phyloP scores from a whole-genome alignment of 2,329 filamentous ascomycete genomes.

The Epichloe typhina region DNA sequence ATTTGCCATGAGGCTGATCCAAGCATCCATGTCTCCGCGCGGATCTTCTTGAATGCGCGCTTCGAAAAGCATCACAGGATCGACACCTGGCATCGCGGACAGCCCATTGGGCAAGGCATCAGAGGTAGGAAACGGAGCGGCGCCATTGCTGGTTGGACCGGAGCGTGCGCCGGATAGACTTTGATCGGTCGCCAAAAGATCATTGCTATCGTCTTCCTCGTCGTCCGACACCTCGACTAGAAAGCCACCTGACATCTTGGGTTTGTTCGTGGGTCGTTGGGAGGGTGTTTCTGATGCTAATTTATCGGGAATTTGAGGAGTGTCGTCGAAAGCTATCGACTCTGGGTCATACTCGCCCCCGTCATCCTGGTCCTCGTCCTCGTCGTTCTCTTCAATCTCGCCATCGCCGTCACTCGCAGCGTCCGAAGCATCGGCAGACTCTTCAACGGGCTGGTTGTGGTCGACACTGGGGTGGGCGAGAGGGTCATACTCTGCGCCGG shows the following conservation, averaged over 20 bases:
- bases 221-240: slow-evolving; percentile 47
- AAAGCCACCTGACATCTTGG: slow-evolving; percentile 46
- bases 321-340: slow-evolving; percentile 33
- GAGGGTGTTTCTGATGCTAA: slow-evolving; percentile 14
- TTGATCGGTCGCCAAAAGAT: slow-evolving; percentile 5
- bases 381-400: slow-evolving; percentile 36
- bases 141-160: slow-evolving; percentile 9
- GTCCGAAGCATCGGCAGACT: slow-evolving; percentile 32
- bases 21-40: slow-evolving; percentile 82
- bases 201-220: slow-evolving; percentile 29
- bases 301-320: slow-evolving; percentile 23
- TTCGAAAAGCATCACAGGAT: slow-evolving; percentile 70
- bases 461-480: slow-evolving; percentile 37
- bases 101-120: slow-evolving; percentile 19
- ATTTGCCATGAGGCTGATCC: slow-evolving; percentile 77
- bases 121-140: slow-evolving; percentile 10
- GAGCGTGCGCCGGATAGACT: slow-evolving; percentile 8
- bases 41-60: slow-evolving; percentile 86
- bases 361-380: slow-evolving; percentile 38
- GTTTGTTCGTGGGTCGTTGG: slow-evolving; percentile 31
- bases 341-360: slow-evolving; percentile 46
- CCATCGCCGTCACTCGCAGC: slow-evolving; percentile 35
- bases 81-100: slow-evolving; percentile 33
- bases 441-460: slow-evolving; percentile 40
- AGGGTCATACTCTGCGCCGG: slow-evolving; percentile 42